A percentile compares a stretch with the other conserved stretches of the same genome.
Evolutionary conservation across 129 eudicot species (phyloP).

Genomic region (Lactuca sativa): DNA sequence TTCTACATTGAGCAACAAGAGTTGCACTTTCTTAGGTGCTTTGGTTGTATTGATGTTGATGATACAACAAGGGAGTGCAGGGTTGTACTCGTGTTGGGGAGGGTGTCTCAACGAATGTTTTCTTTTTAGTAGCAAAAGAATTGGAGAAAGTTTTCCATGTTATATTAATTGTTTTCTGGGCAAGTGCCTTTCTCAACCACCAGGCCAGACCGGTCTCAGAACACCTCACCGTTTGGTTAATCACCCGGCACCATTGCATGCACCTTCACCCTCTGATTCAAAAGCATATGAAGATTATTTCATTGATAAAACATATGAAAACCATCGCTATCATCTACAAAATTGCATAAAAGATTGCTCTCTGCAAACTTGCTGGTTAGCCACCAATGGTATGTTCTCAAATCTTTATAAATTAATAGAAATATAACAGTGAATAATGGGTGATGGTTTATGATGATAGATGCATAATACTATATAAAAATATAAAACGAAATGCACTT

Average conservation of each 20-base stretch:
- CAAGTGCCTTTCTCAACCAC: constrained; percentile 15
- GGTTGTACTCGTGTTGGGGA: constrained; percentile 32
- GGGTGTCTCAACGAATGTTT: constrained; percentile 31
- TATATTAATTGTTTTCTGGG: constrained; percentile 19
- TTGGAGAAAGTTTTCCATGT: constrained; percentile 23
- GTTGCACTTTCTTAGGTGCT: neutral
- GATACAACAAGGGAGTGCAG: constrained; percentile 23
- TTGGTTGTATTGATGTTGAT: constrained; percentile 19
- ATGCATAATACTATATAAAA: no score
- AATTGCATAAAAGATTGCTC: constrained; percentile 1
- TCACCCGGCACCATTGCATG: constrained; percentile 4
- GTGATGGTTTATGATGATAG: no score
- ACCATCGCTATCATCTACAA: neutral
- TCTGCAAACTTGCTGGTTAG: neutral
- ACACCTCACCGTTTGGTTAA: neutral
- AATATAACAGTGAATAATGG: no score
- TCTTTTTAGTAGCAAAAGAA: constrained; percentile 1
- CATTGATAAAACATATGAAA: neutral
- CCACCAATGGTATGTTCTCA: neutral
- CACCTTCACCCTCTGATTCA: constrained; percentile 21
- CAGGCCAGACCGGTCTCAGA: neutral
- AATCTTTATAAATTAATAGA: neutral
- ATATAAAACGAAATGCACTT: no score
- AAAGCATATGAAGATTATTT: neutral
- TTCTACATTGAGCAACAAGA: constrained; percentile 9